Conservation (phyloP, 768 basidiomycete genomes). For the Mycena rosella region DNA sequence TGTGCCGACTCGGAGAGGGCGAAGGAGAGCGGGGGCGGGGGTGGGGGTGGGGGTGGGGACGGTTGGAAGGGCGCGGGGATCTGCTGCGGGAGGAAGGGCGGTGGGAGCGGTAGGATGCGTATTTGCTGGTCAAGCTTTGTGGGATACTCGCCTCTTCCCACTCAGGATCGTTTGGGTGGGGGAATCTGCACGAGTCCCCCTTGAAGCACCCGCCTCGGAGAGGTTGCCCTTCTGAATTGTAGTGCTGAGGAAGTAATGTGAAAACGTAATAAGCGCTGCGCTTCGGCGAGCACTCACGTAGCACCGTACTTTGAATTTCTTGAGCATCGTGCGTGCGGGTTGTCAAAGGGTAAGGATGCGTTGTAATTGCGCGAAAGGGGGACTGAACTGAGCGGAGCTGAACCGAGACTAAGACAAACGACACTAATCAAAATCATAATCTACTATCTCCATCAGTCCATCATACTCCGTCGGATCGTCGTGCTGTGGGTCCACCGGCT, state of each 20-base stretch:
- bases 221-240: conserved; percentile 36
- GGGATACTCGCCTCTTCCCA: no score
- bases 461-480: no score
- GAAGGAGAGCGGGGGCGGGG: background rate
- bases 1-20: background rate
- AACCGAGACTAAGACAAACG: no score
- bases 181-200: conserved; percentile 39
- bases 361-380: no score
- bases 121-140: no score
- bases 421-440: no score
- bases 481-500: background rate
- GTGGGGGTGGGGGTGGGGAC: no score
- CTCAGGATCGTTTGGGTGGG: conserved; percentile 45
- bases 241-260: conserved; percentile 35
- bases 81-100: conserved; percentile 13
- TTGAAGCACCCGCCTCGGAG: conserved; percentile 28
- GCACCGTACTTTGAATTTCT: background rate
- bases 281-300: background rate
- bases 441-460: no score
- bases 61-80: conserved; percentile 18
- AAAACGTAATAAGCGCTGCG: background rate
- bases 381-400: no score
- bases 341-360: no score
- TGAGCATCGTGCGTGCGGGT: no score
- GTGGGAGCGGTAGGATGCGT: background rate